Evolutionary conservation across 2,329 filamentous ascomycete species (phyloP).

Genomic region (Cladosporium sp.): DNA sequence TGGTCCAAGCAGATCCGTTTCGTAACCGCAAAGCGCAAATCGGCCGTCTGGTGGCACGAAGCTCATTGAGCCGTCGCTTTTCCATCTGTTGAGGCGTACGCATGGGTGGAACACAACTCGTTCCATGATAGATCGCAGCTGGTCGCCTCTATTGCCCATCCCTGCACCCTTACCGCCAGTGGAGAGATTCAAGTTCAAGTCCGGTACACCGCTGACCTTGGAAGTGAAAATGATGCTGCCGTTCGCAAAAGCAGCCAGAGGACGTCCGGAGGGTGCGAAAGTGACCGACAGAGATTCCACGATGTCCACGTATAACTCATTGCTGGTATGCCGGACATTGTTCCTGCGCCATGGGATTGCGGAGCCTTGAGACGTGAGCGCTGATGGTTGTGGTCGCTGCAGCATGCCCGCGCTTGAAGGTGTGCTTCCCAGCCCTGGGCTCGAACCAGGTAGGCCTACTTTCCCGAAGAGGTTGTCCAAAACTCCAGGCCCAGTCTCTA

Average conservation of each 20-base stretch:
- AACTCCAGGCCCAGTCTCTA: constrained; percentile 79
- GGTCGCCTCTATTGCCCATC: constrained; percentile 50
- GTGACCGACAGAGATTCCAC: constrained; percentile 86
- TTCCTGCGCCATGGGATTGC: constrained; percentile 83
- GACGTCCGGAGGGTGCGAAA: constrained; percentile 82
- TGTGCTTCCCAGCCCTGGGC: constrained; percentile 22
- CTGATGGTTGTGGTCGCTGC: constrained; percentile 16
- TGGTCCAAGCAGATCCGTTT: constrained; percentile 81
- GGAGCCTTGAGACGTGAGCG: constrained; percentile 32
- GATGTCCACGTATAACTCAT: constrained; percentile 94
- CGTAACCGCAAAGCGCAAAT: constrained; percentile 90
- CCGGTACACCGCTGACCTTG: constrained; percentile 91
- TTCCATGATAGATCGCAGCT: constrained; percentile 58
- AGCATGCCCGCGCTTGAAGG: constrained; percentile 17
- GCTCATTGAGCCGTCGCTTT: constrained; percentile 82
- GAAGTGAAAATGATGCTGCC: constrained; percentile 92
- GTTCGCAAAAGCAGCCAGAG: constrained; percentile 80
- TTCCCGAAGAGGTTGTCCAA: constrained; percentile 84
- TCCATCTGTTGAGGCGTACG: constrained; percentile 85
- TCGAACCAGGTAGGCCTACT: constrained; percentile 70
- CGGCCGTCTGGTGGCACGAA: constrained; percentile 93
- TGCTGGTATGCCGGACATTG: constrained; percentile 92
- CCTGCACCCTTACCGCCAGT: constrained; percentile 77
- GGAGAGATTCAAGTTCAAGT: constrained; percentile 76
- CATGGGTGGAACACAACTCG: constrained; percentile 95